phyloP scores from a whole-genome alignment of 371 early-diverging fungal genomes.

The Furculomyces boomerangus region DNA sequence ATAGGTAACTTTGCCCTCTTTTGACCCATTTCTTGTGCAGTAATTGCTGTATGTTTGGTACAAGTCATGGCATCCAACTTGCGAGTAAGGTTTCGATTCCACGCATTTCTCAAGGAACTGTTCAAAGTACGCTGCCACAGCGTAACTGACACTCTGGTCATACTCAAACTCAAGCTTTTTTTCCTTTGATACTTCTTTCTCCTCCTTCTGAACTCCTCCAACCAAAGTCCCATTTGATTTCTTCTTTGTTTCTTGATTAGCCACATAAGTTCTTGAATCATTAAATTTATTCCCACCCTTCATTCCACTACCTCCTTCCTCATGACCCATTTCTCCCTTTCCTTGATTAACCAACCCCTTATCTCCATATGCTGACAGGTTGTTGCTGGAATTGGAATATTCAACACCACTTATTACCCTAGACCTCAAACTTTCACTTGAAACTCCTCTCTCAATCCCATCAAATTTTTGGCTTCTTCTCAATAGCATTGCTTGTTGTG shows the following conservation, averaged over 20 bases:
- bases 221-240: too few species aligned
- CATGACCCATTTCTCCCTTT: too few species aligned
- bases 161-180: constrained; percentile 3
- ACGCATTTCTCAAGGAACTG: constrained; percentile 22
- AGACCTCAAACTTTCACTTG: too few species aligned
- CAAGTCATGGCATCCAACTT: constrained; percentile 8
- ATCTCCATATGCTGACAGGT: too few species aligned
- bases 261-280: too few species aligned
- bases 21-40: constrained; percentile 21
- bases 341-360: too few species aligned
- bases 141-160: neutral
- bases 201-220: neutral
- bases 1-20: constrained; percentile 12
- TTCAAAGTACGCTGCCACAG: constrained; percentile 8
- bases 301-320: neutral
- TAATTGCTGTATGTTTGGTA: constrained; percentile 19
- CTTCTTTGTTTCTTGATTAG: neutral
- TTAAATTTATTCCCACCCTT: neutral
- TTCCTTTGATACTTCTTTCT: neutral
- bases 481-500: too few species aligned
- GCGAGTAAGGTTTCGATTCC: constrained; percentile 24
- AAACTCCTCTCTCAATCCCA: too few species aligned
- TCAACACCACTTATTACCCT: too few species aligned
- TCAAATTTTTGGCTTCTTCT: too few species aligned
- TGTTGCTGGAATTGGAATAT: too few species aligned